phyloP scores from a whole-genome alignment of 2,329 filamentous ascomycete genomes.

The Tolypocladium capitatum region DNA sequence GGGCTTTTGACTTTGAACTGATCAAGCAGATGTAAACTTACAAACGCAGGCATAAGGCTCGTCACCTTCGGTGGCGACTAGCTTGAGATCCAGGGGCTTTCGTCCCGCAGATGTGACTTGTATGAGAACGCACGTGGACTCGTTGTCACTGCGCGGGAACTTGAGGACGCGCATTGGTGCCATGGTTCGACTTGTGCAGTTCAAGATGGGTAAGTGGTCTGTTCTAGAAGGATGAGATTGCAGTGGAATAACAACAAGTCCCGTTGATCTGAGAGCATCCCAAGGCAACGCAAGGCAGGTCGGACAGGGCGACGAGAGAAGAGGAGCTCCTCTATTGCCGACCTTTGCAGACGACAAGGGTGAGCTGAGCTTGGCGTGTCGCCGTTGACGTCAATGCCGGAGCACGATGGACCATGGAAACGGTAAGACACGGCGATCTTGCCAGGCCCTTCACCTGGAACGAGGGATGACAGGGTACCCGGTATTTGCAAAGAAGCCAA shows the following conservation, averaged over 20 bases:
- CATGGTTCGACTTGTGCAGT: constrained; percentile 7
- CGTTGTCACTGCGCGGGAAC: constrained; percentile 41
- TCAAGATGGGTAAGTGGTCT: not conserved
- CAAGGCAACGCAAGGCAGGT: no score
- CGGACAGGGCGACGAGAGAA: no score
- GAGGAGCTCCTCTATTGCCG: not conserved
- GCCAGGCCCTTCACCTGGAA: not conserved
- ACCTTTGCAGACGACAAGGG: not conserved
- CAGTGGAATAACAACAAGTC: not conserved
- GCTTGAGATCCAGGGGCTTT: constrained; percentile 47
- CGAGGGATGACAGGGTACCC: no score
- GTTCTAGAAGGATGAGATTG: not conserved
- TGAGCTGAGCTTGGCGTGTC: not conserved
- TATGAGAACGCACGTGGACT: constrained; percentile 44
- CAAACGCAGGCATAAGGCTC: constrained; percentile 43
- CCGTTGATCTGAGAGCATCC: no score
- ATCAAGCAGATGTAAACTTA: constrained; percentile 23
- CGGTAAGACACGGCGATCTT: not conserved
- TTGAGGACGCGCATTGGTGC: constrained; percentile 32
- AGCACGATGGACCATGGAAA: not conserved
- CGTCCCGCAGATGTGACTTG: constrained; percentile 38
- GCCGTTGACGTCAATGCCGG: not conserved
- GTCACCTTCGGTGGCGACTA: constrained; percentile 56
- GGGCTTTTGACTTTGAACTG: no score
- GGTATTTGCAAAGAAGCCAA: not conserved